Evolutionary conservation across 2,329 filamentous ascomycete species (phyloP), one percentile per base, ranked within the genome.

Genomic region (Arachnopeziza araneosa): DNA sequence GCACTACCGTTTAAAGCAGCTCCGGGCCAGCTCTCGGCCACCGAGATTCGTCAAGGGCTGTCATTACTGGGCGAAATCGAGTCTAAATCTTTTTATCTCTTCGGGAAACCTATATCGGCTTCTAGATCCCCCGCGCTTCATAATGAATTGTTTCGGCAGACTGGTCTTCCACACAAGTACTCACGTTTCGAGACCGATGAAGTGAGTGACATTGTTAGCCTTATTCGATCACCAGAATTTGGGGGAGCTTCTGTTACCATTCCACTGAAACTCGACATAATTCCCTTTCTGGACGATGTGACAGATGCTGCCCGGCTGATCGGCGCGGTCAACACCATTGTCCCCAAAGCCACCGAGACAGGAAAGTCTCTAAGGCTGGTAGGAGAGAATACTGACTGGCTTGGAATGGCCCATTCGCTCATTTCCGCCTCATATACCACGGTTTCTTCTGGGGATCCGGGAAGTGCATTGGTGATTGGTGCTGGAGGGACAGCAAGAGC

Each of bases 181-280:
- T 78, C 79, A 8, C 79, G 85, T 8, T 78, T 88, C 44, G 95
- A 98, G 77, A 96, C 93, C 0, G 83, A 86, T 64, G 75, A 81
- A 30, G 83, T 79, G 10, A 74, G 77, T 54, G 80, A 88, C 44
- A 78, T 96, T 2, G 77, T 79, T 65, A 77, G 83, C 1, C 75
- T 91, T 55, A 87, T 99, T 61, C 83, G 83, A 8, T 77, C 85
- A 1, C 78, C 87, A 1, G 80, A 88, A 66, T 99, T 99, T 71
- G 95, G 95, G 8, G 95, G 95, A 60, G 93, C 91, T 2, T 97
- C 92, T 2, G 91, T 99, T 52, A 99, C 95, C 0, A 98, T 99
- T 55, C 95, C 95, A 0, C 80, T 99, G 58, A 99, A 99, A 77
- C 79, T 95, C 30, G 91, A 96, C 67, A 86, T 98, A 60, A 91